These are phyloP conservation scores for Aquilaria sinensis DNA, from an alignment of 345 rosid genomes.

Conservation along the genomic window DNA sequence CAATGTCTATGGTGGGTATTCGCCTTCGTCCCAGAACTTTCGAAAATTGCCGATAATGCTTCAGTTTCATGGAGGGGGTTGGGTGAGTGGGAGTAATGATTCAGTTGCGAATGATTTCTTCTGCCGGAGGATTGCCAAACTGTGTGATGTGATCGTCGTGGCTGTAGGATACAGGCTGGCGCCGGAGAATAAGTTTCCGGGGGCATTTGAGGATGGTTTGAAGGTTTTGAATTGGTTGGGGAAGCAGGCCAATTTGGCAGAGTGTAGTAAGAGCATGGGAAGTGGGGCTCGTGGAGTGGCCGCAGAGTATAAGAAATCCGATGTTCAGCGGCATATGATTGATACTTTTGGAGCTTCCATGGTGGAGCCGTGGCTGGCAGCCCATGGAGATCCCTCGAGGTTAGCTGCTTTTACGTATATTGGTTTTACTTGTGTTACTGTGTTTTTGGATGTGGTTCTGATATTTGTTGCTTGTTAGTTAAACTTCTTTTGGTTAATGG, in stretches of 20 bases:
- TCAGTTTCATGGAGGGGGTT: slow-evolving; percentile 97
- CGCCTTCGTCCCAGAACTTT: slow-evolving; percentile 38
- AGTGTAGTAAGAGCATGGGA: slow-evolving; percentile 74
- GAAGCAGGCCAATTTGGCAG: slow-evolving; percentile 94
- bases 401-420: slow-evolving; percentile 19
- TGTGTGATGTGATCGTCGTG: slow-evolving; percentile 83
- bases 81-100: slow-evolving; percentile 92
- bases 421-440: background rate
- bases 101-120: slow-evolving; percentile 84
- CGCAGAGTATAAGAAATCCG: slow-evolving; percentile 63
- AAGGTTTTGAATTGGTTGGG: slow-evolving; percentile 85
- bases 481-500: background rate
- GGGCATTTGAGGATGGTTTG: slow-evolving; percentile 79
- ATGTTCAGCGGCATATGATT: slow-evolving; percentile 54
- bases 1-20: slow-evolving; percentile 58
- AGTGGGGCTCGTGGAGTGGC: slow-evolving; percentile 27
- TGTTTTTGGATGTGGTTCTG: background rate
- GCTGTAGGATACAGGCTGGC: slow-evolving; percentile 92
- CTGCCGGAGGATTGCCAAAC: slow-evolving; percentile 69
- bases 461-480: background rate
- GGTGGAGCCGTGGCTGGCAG: slow-evolving; percentile 97
- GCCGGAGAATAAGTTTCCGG: slow-evolving; percentile 83
- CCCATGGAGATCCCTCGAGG: slow-evolving; percentile 97
- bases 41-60: slow-evolving; percentile 66
- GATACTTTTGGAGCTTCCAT: slow-evolving; percentile 80